Base-by-base conservation (phyloP, 202 grass and related monocot genomes). In the Bolboschoenoplectus hybrid region DNA sequence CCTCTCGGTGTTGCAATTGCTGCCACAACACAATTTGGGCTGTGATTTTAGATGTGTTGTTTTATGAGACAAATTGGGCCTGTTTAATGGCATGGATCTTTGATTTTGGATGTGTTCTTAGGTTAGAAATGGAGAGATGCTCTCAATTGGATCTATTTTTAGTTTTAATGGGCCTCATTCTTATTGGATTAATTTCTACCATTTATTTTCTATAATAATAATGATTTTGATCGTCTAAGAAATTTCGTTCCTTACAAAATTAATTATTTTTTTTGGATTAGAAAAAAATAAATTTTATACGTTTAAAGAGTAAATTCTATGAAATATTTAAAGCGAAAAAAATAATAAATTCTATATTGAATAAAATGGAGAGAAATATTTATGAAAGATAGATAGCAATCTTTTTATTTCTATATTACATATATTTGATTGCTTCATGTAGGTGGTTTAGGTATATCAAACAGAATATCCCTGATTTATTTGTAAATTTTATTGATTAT, bases 391-490 rank as follows among this genome's bases (percentile, higher is more conserved):
- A 41, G 13, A 16, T 16, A 61, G 16, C 47, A 56, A 77, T 34
- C 32, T 57, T 13, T 56, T 67, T 39, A 5, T 63, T 63, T 67
- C 64, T 39, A 39, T 67, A 67, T 13, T 67, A 67, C 7, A 7
- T 63, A 34, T 53, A 75, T 55, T 45, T 55, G 34, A 68, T 19
- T 4, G 7, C 20, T 76, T 78, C 26, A 17, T 78, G 74, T 78
- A 78, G 74, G 34, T 78, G 34, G 52, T 56, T n/a, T 75, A 78
- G 74, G 34, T 77, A 57, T 77, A 76, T 76, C 73, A 38, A 56
- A 55, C 50, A 76, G 1, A 56, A 77, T 56, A 17, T 46, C 2
- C 13, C 20, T 45, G 12, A 6, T 55, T 16, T 38, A 2, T 36
- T 16, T 17, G 56, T 17, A 4, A 26, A 26, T 57, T 56, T 35